These are phyloP conservation scores for Discostella pseudostelligera DNA, from an alignment of 108 stramenopile genomes.

Conservation along the genomic window DNA sequence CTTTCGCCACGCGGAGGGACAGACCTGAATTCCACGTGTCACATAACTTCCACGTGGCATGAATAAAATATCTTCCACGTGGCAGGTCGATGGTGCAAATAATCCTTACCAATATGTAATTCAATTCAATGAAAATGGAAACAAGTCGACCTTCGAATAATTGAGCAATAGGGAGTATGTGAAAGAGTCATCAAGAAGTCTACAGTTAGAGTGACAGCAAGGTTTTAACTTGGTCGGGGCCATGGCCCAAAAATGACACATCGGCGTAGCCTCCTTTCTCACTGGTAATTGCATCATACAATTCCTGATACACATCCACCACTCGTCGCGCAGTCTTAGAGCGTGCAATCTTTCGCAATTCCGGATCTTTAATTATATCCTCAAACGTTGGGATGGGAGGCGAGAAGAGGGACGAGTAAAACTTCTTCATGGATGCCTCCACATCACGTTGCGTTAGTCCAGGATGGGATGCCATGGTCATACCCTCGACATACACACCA, in stretches of 20 bases:
- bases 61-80: too few relatives aligned
- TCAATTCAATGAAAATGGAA: too few relatives aligned
- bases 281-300: slow-evolving; percentile 57
- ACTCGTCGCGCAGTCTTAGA: slow-evolving; percentile 66
- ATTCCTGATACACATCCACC: slow-evolving; percentile 48
- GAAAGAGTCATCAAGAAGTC: too few relatives aligned
- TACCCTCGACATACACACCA: slow-evolving; percentile 63
- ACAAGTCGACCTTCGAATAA: too few relatives aligned
- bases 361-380: slow-evolving; percentile 76
- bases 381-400: slow-evolving; percentile 82
- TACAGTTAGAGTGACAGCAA: slow-evolving; percentile 50
- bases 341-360: slow-evolving; percentile 65
- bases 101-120: too few relatives aligned
- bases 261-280: slow-evolving; percentile 79
- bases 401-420: slow-evolving; percentile 76
- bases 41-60: too few relatives aligned
- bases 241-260: slow-evolving; percentile 69
- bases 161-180: too few relatives aligned
- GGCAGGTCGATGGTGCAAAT: too few relatives aligned
- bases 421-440: slow-evolving; percentile 68
- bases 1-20: too few relatives aligned
- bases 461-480: slow-evolving; percentile 74
- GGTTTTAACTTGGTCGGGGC: slow-evolving; percentile 73
- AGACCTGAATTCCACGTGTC: too few relatives aligned
- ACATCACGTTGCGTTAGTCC: slow-evolving; percentile 66